Base-by-base conservation (phyloP, 2,329 filamentous ascomycete genomes). In the Colletotrichum eleusines region DNA sequence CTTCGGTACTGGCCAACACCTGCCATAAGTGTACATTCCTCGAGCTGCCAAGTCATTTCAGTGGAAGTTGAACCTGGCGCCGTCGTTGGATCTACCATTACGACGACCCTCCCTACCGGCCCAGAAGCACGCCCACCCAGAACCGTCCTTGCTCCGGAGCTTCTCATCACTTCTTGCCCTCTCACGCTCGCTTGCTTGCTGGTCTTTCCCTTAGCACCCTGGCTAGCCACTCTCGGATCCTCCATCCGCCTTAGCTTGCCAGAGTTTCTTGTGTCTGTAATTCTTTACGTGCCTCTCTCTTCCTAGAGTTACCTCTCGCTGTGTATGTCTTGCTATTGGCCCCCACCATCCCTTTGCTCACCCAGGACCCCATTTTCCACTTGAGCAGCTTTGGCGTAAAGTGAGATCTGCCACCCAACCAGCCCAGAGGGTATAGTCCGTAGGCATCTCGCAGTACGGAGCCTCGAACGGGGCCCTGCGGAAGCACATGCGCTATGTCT, bases 221-320 rank as follows among this genome's bases (percentile, higher is more conserved):
- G 51, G 60, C 63, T 48, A 57, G 53, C 18, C 46, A 16, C 58
- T 42, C 70, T 66, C 59, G 54, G 62, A 66, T 63, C 48, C 62
- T 69, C 68, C 66, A 74, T 65, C 65, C 72, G 72, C 68, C 46
- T 50, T 65, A 46, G 51, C 72, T 60, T 59, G 62, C 59, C 65
- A 64, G 63, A 69, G 66, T 58, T 74, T 67, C 54, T 54, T 55
- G 12, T 20, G 60, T 33, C 63, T 64, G 54, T 63, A 65, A 53
- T 66, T 60, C 72, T 55, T 42, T 51, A 48, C 44, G 33, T 50
- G 58, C 46, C 64, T 51, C 66, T 73, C 40, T 68, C 40, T 26
- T 62, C 55, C 38, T 50, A 42, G 28, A 33, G 31, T 58, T 60
- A 63, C 50, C 70, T 65, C 63, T 59, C 33, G 67, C 23, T 35